A percentile compares a stretch with the other conserved stretches of the same genome.
phyloP scores from a whole-genome alignment of 2,329 filamentous ascomycete species.

The Exophiala spinifera region DNA sequence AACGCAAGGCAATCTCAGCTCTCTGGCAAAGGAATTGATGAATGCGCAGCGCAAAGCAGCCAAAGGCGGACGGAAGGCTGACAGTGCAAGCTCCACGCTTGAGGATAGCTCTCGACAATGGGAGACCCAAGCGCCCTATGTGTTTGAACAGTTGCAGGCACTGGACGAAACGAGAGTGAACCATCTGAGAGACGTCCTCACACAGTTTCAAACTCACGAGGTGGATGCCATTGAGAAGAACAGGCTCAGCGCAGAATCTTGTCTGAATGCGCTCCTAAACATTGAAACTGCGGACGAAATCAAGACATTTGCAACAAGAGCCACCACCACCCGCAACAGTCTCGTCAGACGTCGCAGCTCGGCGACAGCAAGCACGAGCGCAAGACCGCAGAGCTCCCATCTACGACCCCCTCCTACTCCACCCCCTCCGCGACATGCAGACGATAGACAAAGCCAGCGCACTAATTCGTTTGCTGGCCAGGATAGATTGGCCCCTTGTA shows the following conservation, averaged over 20 bases:
- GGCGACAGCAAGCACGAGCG: slow-evolving; percentile 28
- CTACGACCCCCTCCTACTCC: slow-evolving; percentile 35
- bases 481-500: slow-evolving; percentile 37
- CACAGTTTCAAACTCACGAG: slow-evolving; percentile 90
- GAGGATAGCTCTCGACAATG: slow-evolving; percentile 80
- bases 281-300: slow-evolving; percentile 86
- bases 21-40: slow-evolving; percentile 81
- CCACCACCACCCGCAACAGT: slow-evolving; percentile 34
- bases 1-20: slow-evolving; percentile 75
- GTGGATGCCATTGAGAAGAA: slow-evolving; percentile 78
- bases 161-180: slow-evolving; percentile 87
- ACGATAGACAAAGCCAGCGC: slow-evolving; percentile 55
- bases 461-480: slow-evolving; percentile 45
- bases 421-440: slow-evolving; percentile 42
- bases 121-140: slow-evolving; percentile 90
- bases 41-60: slow-evolving; percentile 80
- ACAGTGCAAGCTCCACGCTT: slow-evolving; percentile 69
- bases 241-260: slow-evolving; percentile 71
- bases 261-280: slow-evolving; percentile 78
- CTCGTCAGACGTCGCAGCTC: slow-evolving; percentile 40
- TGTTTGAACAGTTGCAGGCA: slow-evolving; percentile 89
- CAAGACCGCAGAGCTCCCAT: slow-evolving; percentile 30
- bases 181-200: slow-evolving; percentile 83
- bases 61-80: slow-evolving; percentile 70
- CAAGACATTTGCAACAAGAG: slow-evolving; percentile 60